These are phyloP conservation scores for Ceratocystiopsis minuta DNA, from an alignment of 2,329 filamentous ascomycete genomes.

Conservation along the genomic window DNA sequence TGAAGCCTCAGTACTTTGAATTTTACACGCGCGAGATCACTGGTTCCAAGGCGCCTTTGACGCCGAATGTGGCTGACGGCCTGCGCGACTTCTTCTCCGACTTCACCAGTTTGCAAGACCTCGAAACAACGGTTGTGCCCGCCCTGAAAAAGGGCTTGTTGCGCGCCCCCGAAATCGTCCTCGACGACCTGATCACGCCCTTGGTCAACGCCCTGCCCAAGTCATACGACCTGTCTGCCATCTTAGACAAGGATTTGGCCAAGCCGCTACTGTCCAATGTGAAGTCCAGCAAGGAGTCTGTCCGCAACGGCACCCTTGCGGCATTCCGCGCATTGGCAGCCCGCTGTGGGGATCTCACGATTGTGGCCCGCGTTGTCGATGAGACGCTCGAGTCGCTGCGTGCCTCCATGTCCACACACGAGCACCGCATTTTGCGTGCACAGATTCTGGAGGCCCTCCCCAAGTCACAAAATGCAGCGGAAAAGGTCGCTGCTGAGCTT, in stretches of 20 bases:
- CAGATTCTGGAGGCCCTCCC: slow-evolving; percentile 57
- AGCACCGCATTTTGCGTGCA: slow-evolving; percentile 68
- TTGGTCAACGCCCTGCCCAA: slow-evolving; percentile 52
- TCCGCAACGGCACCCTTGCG: slow-evolving; percentile 57
- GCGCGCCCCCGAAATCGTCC: slow-evolving; percentile 73
- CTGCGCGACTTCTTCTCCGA: slow-evolving; percentile 66
- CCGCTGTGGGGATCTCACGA: slow-evolving; percentile 36
- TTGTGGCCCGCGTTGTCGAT: slow-evolving; percentile 50
- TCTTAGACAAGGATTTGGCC: slow-evolving; percentile 53
- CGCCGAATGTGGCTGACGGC: slow-evolving; percentile 52
- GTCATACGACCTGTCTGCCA: slow-evolving; percentile 57
- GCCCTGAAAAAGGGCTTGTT: slow-evolving; percentile 77
- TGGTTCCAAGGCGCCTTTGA: slow-evolving; percentile 54
- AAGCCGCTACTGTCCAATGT: slow-evolving; percentile 80
- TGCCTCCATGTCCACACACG: slow-evolving; percentile 64
- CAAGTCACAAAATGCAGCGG: slow-evolving; percentile 41
- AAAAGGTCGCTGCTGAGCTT: slow-evolving; percentile 41
- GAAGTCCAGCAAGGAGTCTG: slow-evolving; percentile 69
- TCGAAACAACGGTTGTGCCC: slow-evolving; percentile 59
- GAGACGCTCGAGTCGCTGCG: slow-evolving; percentile 70
- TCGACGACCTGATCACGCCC: slow-evolving; percentile 60
- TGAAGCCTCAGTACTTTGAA: slow-evolving; percentile 56
- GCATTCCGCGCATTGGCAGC: slow-evolving; percentile 56
- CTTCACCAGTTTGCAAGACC: slow-evolving; percentile 56
- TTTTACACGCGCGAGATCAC: slow-evolving; percentile 80